Evolutionary conservation across 208 protist species (phyloP), one percentile per base, ranked within the genome.

Genomic region (Angomonas ambiguus): DNA sequence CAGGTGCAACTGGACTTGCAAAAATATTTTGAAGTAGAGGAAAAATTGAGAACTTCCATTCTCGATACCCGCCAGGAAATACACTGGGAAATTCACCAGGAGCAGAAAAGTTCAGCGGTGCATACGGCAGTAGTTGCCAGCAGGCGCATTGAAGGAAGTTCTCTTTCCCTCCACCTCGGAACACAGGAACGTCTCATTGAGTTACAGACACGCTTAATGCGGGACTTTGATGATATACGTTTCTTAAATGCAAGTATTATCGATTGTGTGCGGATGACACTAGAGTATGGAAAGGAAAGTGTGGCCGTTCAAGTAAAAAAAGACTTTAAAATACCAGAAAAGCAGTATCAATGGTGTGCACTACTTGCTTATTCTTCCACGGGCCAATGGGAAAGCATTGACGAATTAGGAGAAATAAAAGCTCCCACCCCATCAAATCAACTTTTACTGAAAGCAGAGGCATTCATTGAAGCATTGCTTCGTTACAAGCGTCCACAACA

Each of bases 291-390:
- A 33, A 68, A 72, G 10, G 60, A 68, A n/a, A 69, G 65, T 20
- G 55, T 70, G 41, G 88, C 83, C 27, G 71, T 78, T 25, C 57
- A 61, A 25, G 53, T 95, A n/a, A 90, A 86, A 49, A 65, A 45
- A n/a, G 72, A 85, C 20, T 91, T 82, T 67, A 42, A 51, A 34
- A 55, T 95, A 1, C 79, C 88, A 22, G 88, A 95, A 22, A 87
- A 87, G 48, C 83, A 83, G 79, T 86, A 76, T 51, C 81, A 83
- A 58, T 82, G 85, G 63, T 83, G 73, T 65, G 83, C 84, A 78
- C 67, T 91, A 25, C 77, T 72, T 67, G 88, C 82, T 25, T 88
- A 80, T 51, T 72, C 76, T 18, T 59, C 69, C 27, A 88, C 77
- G 13, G 71, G 71, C 2, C 74, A 92, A 56, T 95, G 88, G 86